Conservation (phyloP, 805 yeast genomes). For the Barnettozyma wickerhamii region DNA sequence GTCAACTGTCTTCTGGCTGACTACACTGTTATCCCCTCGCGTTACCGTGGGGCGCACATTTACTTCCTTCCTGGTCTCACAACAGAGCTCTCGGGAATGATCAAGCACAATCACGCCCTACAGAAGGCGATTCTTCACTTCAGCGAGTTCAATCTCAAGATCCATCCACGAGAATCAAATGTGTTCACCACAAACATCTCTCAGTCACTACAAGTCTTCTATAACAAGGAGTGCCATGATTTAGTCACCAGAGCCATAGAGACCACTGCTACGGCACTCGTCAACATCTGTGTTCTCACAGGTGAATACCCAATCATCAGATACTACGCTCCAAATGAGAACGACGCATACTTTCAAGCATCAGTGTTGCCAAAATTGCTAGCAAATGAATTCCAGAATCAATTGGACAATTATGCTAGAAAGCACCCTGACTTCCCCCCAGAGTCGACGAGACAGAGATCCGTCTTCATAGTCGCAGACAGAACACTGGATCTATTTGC, state of each 20-base stretch:
- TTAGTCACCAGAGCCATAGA: conserved; percentile 55
- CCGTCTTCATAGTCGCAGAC: conserved; percentile 74
- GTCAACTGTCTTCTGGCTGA: conserved; percentile 79
- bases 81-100: conserved; percentile 24
- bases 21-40: conserved; percentile 54
- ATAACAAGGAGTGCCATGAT: conserved; percentile 58
- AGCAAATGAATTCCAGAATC: conserved; percentile 66
- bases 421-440: conserved; percentile 62
- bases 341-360: conserved; percentile 46
- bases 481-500: conserved; percentile 79
- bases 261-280: conserved; percentile 57
- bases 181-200: conserved; percentile 65
- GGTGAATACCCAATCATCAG: conserved; percentile 89
- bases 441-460: conserved; percentile 54
- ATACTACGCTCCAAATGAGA: conserved; percentile 53
- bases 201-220: conserved; percentile 67
- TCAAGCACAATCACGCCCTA: conserved; percentile 28
- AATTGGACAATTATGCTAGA: conserved; percentile 73
- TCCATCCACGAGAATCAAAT: conserved; percentile 64
- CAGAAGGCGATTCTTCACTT: conserved; percentile 28
- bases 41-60: conserved; percentile 72
- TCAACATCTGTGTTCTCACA: conserved; percentile 68
- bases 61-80: conserved; percentile 63
- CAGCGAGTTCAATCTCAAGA: conserved; percentile 41
- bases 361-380: conserved; percentile 60